Base-by-base conservation (phyloP, 441 rosid species). In the Pelargonium myrrhifolium region DNA sequence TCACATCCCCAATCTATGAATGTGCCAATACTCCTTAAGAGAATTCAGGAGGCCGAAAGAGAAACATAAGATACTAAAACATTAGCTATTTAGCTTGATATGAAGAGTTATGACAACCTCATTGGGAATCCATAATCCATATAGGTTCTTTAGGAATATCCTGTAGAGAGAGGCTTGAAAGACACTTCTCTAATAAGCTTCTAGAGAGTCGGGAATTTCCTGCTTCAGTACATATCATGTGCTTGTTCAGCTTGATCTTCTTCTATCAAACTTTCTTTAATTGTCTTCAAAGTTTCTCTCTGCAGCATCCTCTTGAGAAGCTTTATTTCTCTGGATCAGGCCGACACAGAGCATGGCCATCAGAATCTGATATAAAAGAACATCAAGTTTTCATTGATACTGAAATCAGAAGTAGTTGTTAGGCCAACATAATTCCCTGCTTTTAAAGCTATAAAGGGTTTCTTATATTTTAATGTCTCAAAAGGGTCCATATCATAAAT, bases 401-500 rank as follows among this genome's bases (percentile, higher is more conserved):
- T 28, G 31, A 28, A 28, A 28, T 28, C 31, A 28, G 31, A 28
- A 31, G 35, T 6, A 31, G 6, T 31, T 24, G 26, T 24, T 31
- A 31, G 35, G 35, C 35, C 35, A 31, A 31, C 35, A 31, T 31
- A 31, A 31, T 31, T 31, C 35, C 35, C 35, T 31, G 89, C 85
- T 82, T 93, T 90, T 61, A 90, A 71, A 65, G 73, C 83, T 82
- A 65, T 78, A 75, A 89, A 79, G 21, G 98, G 98, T 71, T 89
- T 80, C 83, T 86, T 91, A 69, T 90, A 93, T 65, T 85, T 93
- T 49, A 93, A 77, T 59, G 98, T 95, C 80, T 85, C 89, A 79
- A 93, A 89, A 66, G 98, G 98, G 83, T 90, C 81, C 94, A 82
- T 82, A 73, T 89, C 97, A 78, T 93, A 90, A 74, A 93, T 90